Evolutionary conservation across 2,329 filamentous ascomycete genomes (phyloP).

Genomic region (Penicillium sp.): DNA sequence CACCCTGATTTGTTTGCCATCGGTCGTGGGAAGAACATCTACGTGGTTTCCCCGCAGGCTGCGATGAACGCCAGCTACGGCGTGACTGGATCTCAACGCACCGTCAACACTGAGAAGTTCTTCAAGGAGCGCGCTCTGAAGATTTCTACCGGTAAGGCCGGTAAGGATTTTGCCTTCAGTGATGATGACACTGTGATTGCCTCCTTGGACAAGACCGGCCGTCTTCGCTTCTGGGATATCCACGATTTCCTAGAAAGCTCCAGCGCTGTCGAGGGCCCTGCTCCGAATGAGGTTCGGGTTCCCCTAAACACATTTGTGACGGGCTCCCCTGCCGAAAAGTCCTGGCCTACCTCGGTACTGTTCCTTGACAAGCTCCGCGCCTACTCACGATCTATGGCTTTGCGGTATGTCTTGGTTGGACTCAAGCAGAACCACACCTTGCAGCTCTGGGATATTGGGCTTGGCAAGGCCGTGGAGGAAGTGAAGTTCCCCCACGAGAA

Average conservation of each 20-base stretch:
- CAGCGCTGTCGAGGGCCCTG: conserved; percentile 46
- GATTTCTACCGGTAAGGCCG: conserved; percentile 96
- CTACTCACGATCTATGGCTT: conserved; percentile 84
- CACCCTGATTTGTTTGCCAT: conserved; percentile 95
- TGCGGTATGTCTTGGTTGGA: conserved; percentile 94
- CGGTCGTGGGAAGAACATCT: conserved; percentile 93
- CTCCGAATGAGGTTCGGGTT: conserved; percentile 75
- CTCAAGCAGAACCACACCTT: conserved; percentile 99
- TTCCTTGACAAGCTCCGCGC: conserved; percentile 96
- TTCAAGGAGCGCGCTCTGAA: conserved; percentile 85
- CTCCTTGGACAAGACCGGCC: conserved; percentile 93
- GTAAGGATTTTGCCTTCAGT: conserved; percentile 97
- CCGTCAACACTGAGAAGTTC: conserved; percentile 85
- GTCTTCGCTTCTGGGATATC: conserved; percentile 98
- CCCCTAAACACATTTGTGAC: conserved; percentile 86
- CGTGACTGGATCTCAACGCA: conserved; percentile 55
- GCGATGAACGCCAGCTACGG: conserved; percentile 56
- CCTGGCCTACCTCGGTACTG: conserved; percentile 93
- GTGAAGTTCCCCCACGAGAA: conserved; percentile 95
- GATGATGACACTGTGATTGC: conserved; percentile 94
- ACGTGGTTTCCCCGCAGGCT: conserved; percentile 72
- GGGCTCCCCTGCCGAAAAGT: conserved; percentile 86
- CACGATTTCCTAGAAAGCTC: conserved; percentile 69
- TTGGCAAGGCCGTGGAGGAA: conserved; percentile 95
- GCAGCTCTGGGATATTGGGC: conserved; percentile 95